Evolutionary conservation across 768 basidiomycete genomes (phyloP), one percentile per base, ranked within the genome.

Genomic region (Auriscalpium vulgare): DNA sequence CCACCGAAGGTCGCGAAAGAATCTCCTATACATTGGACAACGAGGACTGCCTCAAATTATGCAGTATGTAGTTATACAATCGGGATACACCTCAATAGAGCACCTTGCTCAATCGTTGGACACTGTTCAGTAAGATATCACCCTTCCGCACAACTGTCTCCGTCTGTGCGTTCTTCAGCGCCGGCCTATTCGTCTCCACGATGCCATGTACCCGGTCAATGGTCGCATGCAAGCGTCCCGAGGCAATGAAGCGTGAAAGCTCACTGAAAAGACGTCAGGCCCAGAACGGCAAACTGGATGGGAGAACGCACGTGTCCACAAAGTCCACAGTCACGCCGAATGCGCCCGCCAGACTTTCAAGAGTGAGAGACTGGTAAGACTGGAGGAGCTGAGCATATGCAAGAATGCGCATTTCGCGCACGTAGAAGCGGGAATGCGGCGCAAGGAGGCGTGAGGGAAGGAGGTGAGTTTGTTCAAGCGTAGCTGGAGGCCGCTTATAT

Each of bases 151-250:
- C 80, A n/a, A 97, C 88, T 38, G 84, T 85, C 67, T 95, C 93
- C 67, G 95, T 97, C 65, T 94, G 88, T 45, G 87, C 85, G 51
- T 84, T 89, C 79, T 97, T 87, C 45, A 78, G 70, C 47, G 82
- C 77, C 4, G 81, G 78, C 56, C 91, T 78, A 49, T 89, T 94
- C 23, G 95, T 97, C 73, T 94, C 90, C 14, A 97, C 93, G 38
- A 97, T 80, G 0, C 93, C 91, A 55, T 87, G 79, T n/a, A 98
- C 95, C 65, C 91, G 91, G 76, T 98, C 95, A 57, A 98, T 97
- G 1, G 85, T 84, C 63, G 87, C 89, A 65, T 91, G 84, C 50
- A 99, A 71, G 10, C 95, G 78, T 21, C 89, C 88, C 13, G 82
- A 81, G 14, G 94, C 87, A 62, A 99, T 97, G 74, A 97, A 95